Conservation (phyloP, 2,329 filamentous ascomycete genomes). For the Mollisiaceae sp. region DNA sequence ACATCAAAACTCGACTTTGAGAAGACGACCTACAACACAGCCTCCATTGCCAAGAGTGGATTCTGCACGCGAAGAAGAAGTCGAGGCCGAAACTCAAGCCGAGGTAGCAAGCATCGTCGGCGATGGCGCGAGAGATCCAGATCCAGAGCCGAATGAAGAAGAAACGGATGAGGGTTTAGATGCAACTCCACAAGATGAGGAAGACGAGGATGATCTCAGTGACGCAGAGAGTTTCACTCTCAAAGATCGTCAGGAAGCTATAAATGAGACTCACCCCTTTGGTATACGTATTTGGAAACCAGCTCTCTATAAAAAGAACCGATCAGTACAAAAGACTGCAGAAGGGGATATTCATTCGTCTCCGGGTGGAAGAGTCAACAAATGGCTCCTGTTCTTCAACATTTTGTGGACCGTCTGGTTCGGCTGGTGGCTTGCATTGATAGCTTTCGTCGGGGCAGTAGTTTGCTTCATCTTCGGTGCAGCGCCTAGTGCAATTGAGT, state of each 20-base stretch:
- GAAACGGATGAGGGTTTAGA: conserved; percentile 30
- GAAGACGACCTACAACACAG: conserved; percentile 53
- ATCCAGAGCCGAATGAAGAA: background rate
- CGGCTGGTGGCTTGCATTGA: conserved; percentile 91
- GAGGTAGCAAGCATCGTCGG: conserved; percentile 29
- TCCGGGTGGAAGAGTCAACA: conserved; percentile 84
- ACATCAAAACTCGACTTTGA: conserved; percentile 54
- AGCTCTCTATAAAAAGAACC: conserved; percentile 94
- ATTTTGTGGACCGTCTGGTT: conserved; percentile 88
- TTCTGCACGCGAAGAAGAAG: conserved; percentile 53
- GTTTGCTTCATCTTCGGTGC: conserved; percentile 82
- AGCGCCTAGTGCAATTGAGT: conserved; percentile 79
- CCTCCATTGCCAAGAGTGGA: conserved; percentile 54
- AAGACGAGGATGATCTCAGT: conserved; percentile 74
- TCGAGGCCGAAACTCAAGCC: conserved; percentile 33
- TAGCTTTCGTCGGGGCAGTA: conserved; percentile 75
- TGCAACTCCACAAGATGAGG: conserved; percentile 47
- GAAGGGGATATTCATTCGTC: conserved; percentile 97
- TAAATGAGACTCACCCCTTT: conserved; percentile 98
- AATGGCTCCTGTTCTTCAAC: conserved; percentile 87
- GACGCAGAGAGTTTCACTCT: conserved; percentile 98
- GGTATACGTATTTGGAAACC: conserved; percentile 99
- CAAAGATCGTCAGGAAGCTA: conserved; percentile 94
- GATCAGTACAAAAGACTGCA: conserved; percentile 94
- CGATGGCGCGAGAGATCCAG: conserved; percentile 15